Evolutionary conservation across 345 rosid genomes (phyloP), one percentile per base, ranked within the genome.

Genomic region (Populus alba): DNA sequence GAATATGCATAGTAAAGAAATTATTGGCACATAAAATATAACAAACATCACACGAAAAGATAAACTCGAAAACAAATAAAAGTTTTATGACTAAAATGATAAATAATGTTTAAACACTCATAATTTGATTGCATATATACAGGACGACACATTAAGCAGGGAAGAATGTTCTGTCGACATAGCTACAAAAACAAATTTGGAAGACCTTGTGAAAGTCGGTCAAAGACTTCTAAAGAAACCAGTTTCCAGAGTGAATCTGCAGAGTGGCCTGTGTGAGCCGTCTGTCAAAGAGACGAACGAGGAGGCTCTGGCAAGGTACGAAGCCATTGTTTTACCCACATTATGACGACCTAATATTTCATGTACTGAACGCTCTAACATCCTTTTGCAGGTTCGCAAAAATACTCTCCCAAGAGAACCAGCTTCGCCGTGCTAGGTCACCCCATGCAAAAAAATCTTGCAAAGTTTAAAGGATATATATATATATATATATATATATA

Each of bases 351-450:
- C 38, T 25, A 8, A 41, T 25, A n/a, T 12, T 11, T 43, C 15
- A 43, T 11, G 47, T 3, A 43, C 15, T 43, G 47, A 43, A 11
- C 47, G 10, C n/a, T 75, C 10, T 29, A 12, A 49, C 27, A 23
- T 8, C 51, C 71, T 10, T 20, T 22, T 55, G 59, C 68, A 84
- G 87, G 73, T 81, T 84, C 55, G 85, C 85, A 4, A 70, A 66
- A 45, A 6, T 70, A 12, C 84, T 81, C 0, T 81, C 83, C 0
- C 72, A 81, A 29, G 87, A 84, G 49, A 84, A 68, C 75, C 68
- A 23, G 66, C 76, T 69, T 35, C 85, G 85, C 29, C 75, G 3
- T 20, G 31, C 25, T 25, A 61, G 57, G 35, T 70, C 80, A 43
- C 80, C 81, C 88, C 47, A 43, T 43, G 47, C 15, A 41, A 41